Conservation (phyloP, 1,284 basidiomycete species). For the Microstroma glucosiphilum region DNA sequence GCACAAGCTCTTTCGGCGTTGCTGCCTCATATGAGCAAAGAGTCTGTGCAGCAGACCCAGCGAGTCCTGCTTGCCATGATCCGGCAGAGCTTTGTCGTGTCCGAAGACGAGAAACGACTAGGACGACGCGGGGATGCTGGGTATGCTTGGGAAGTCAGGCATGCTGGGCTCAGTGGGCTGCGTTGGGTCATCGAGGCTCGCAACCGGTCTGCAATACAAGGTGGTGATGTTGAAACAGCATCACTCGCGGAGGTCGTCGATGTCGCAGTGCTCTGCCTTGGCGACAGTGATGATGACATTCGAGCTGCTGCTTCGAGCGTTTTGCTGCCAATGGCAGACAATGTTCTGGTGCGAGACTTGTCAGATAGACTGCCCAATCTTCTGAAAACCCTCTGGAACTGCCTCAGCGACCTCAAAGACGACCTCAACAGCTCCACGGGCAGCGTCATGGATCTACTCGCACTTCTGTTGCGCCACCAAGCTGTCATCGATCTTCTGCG, state of each 20-base stretch:
- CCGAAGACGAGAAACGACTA: conserved; percentile 1
- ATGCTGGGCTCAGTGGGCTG: conserved; percentile 67
- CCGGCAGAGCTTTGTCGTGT: conserved; percentile 63
- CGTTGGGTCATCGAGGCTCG: conserved; percentile 4
- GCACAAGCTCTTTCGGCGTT: conserved; percentile 89
- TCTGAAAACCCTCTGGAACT: conserved; percentile 81
- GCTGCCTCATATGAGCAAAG: conserved; percentile 71
- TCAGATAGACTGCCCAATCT: conserved; percentile 58
- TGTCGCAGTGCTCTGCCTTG: conserved; percentile 59
- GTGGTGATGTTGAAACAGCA: neutral
- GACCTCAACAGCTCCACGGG: conserved; percentile 94
- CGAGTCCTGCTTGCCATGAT: conserved; percentile 86
- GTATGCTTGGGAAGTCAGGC: conserved; percentile 94
- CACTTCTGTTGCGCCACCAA: conserved; percentile 17
- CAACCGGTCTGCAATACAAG: neutral
- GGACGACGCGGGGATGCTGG: conserved; percentile 43
- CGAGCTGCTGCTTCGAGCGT: conserved; percentile 90
- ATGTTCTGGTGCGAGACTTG: conserved; percentile 69
- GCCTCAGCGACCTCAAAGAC: conserved; percentile 86
- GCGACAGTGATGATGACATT: conserved; percentile 92
- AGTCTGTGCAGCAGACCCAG: conserved; percentile 73
- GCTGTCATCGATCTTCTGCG: neutral
- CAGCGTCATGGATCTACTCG: conserved; percentile 82
- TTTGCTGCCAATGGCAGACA: conserved; percentile 70
- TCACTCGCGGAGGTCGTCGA: conserved; percentile 6